phyloP scores from a whole-genome alignment of 2,329 filamentous ascomycete species.

The Dactylellina drechsleri region DNA sequence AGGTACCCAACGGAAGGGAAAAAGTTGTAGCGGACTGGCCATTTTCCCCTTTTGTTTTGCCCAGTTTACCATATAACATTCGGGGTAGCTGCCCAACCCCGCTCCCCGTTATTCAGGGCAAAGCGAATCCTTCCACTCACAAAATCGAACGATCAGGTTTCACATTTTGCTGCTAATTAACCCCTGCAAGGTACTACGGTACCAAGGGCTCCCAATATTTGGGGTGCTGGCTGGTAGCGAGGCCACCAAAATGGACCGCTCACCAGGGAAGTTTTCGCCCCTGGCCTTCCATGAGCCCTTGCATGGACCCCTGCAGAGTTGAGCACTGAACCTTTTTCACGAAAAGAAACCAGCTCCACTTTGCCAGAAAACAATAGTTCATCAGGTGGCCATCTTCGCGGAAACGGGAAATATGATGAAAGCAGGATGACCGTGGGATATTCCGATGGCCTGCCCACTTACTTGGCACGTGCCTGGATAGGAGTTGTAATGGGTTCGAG shows the following conservation, averaged over 20 bases:
- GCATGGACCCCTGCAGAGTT: conserved; percentile 35
- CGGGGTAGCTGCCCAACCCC: conserved; percentile 30
- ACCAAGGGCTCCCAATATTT: conserved; percentile 5
- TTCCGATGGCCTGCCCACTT: neutral
- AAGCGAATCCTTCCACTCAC: conserved; percentile 33
- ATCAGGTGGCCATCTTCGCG: conserved; percentile 39
- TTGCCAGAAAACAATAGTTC: conserved; percentile 25
- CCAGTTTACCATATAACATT: conserved; percentile 37
- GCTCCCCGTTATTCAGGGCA: conserved; percentile 44
- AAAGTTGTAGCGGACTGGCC: conserved; percentile 27
- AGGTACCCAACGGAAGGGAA: conserved; percentile 33
- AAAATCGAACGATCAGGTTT: conserved; percentile 8
- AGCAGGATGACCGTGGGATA: conserved; percentile 30
- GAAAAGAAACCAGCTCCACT: conserved; percentile 40
- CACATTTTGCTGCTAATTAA: conserved; percentile 6
- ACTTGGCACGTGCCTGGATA: conserved; percentile 39
- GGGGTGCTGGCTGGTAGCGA: conserved; percentile 20
- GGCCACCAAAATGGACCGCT: conserved; percentile 6
- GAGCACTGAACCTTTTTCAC: conserved; percentile 19
- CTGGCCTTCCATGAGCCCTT: conserved; percentile 23
- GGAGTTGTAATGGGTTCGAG: conserved; percentile 46
- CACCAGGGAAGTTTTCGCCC: conserved; percentile 41
- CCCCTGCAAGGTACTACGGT: neutral
- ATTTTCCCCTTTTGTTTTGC: conserved; percentile 48
- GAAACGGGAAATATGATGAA: conserved; percentile 33